Conservation (phyloP, 805 yeast genomes). For the Myxozyma sirexii region DNA sequence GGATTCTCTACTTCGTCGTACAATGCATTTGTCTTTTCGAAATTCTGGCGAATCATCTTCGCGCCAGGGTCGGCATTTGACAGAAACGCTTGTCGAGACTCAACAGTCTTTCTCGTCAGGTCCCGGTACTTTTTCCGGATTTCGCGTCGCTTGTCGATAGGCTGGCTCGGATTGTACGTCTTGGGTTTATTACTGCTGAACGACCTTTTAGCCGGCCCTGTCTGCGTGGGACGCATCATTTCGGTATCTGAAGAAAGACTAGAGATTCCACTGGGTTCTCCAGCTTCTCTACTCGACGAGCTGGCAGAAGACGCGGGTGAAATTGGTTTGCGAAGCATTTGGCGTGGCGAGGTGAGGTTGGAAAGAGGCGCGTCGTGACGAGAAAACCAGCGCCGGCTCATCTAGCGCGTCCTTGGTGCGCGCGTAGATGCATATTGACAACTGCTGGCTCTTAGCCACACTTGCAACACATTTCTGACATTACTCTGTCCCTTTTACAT, state of each 20-base stretch:
- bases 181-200: not conserved
- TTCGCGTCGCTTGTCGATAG: constrained; percentile 21
- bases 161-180: constrained; percentile 23
- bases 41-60: constrained; percentile 9
- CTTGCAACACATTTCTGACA: too few species aligned
- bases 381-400: not conserved
- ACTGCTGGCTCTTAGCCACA: too few species aligned
- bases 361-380: not conserved
- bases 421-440: too few species aligned
- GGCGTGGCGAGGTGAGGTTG: not conserved
- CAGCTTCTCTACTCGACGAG: not conserved
- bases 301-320: not conserved
- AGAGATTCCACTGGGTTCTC: not conserved
- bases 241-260: not conserved
- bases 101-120: constrained; percentile 19
- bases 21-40: constrained; percentile 18
- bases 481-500: too few species aligned
- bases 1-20: constrained; percentile 26
- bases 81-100: constrained; percentile 9
- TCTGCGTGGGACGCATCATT: not conserved
- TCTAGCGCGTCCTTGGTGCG: too few species aligned
- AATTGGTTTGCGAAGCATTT: not conserved
- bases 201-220: not conserved
- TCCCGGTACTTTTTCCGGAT: constrained; percentile 22
- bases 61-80: constrained; percentile 10